Evolutionary conservation across 139 green algal genomes (phyloP).

Genomic region (Chlorella sorokiniana): DNA sequence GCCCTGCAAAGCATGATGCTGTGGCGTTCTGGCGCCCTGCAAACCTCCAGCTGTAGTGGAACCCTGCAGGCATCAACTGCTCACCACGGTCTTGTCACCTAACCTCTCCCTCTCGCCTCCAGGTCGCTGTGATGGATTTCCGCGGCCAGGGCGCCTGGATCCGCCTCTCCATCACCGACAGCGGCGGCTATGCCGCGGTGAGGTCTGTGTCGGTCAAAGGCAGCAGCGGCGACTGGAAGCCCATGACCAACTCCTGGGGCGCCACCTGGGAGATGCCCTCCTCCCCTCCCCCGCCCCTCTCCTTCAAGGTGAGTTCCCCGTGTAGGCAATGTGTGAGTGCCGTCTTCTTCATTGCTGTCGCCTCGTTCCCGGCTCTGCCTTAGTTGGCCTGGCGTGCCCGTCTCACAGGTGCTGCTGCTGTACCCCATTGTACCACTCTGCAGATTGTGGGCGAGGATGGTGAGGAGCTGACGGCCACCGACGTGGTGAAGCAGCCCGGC

Average conservation of each 20-base stretch:
- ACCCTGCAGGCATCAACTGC: too few relatives aligned
- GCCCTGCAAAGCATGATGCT: not conserved
- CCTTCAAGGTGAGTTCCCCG: slow-evolving; percentile 33
- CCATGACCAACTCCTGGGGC: slow-evolving; percentile 53
- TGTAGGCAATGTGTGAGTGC: too few relatives aligned
- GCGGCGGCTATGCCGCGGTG: slow-evolving; percentile 39
- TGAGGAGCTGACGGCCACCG: slow-evolving; percentile 35
- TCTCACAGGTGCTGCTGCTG: slow-evolving; percentile 12
- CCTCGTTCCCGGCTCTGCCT: too few relatives aligned
- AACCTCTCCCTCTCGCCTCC: not conserved
- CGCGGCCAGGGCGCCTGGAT: slow-evolving; percentile 46
- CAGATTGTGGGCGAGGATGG: slow-evolving; percentile 37
- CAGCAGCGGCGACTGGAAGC: slow-evolving; percentile 31
- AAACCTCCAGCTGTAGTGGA: too few relatives aligned
- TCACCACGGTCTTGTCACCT: not conserved
- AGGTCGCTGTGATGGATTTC: slow-evolving; percentile 45
- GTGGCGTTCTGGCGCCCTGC: not conserved
- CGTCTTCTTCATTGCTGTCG: too few relatives aligned
- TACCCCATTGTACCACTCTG: not conserved
- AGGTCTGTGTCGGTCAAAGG: slow-evolving; percentile 43
- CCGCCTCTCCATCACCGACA: slow-evolving; percentile 34
- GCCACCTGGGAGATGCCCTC: slow-evolving; percentile 46
- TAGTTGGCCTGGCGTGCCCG: too few relatives aligned
- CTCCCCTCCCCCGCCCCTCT: slow-evolving; percentile 34
- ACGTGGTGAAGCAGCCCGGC: slow-evolving; percentile 39